Base-by-base conservation (phyloP, 768 basidiomycete species). In the Mycena kentingensis region DNA sequence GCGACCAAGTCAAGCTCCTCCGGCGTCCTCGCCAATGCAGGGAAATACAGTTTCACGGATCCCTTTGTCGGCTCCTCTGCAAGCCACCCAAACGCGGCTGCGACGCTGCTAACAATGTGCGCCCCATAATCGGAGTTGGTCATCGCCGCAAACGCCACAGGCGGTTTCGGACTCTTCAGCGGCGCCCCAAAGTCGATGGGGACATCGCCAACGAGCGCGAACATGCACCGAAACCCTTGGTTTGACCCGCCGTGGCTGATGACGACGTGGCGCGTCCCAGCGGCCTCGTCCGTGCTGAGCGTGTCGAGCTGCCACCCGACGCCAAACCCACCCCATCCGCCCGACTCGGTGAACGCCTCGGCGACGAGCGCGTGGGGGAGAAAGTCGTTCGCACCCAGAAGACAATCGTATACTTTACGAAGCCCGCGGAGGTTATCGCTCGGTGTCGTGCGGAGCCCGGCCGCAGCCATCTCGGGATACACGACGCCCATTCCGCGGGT, bases 401-500 rank as follows among this genome's bases (percentile, higher is more conserved):
- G 34, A n/a, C 53, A 44, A 28, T 49, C 53, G 35, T 46, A 54
- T 15, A 54, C 53, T 22, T 22, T 47, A 13, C 53, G 46, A 21
- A 54, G 47, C 7, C 48, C 54, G 24, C 49, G 44, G 5, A 46
- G 39, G 12, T 49, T 3, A 25, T 55, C 48, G 27, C 35, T 55
- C 10, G 48, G 54, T 8, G 54, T 55, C 3, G 54, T 46, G 36
- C 48, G 49, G 18, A 55, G 48, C 19, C 48, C 54, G 5, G 48
- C 54, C 2, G 54, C 54, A 4, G 54, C 54, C 42, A 38, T 38
- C 44, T 55, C 54, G 1, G 54, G 54, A 37, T 50, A 50, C 5
- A 46, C 50, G 24, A 55, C 29, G 19, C 48, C 44, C 37, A 49
- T 49, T 2, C 42, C 41, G n/a, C 44, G 35, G 28, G n/a, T n/a